Conservation (phyloP, 1,284 basidiomycete genomes). For the Agroathelia rolfsii region DNA sequence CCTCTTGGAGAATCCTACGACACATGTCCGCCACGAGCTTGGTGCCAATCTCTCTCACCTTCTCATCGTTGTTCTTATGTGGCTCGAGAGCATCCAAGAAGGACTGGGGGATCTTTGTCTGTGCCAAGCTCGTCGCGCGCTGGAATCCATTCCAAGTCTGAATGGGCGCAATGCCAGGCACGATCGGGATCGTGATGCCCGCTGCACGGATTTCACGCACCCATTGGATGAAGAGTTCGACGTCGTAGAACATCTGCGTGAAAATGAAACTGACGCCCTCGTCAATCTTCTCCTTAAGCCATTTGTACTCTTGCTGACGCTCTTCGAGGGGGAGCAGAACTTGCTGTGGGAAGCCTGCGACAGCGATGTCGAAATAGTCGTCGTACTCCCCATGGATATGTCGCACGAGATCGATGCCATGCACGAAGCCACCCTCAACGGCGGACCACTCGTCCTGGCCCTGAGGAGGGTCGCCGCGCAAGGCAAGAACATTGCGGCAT, state of each 20-base stretch:
- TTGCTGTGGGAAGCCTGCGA: slow-evolving; percentile 81
- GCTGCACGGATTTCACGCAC: slow-evolving; percentile 73
- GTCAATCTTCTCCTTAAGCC: slow-evolving; percentile 82
- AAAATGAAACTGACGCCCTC: slow-evolving; percentile 87
- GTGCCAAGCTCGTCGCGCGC: slow-evolving; percentile 84
- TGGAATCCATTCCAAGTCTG: slow-evolving; percentile 97
- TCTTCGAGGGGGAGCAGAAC: slow-evolving; percentile 60
- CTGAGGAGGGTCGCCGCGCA: slow-evolving; percentile 86
- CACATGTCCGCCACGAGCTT: slow-evolving; percentile 88
- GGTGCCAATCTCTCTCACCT: slow-evolving; percentile 82
- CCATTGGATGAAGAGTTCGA: slow-evolving; percentile 79
- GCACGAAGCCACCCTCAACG: slow-evolving; percentile 79
- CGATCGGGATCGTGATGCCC: slow-evolving; percentile 89
- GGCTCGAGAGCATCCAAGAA: slow-evolving; percentile 82
- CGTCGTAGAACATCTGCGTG: slow-evolving; percentile 95
- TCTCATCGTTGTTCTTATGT: slow-evolving; percentile 85
- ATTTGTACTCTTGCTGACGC: slow-evolving; percentile 75
- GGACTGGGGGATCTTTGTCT: slow-evolving; percentile 73
- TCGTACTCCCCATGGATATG: slow-evolving; percentile 78
- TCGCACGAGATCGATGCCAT: slow-evolving; percentile 84
- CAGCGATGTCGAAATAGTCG: slow-evolving; percentile 91
- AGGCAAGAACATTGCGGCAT: slow-evolving; percentile 90
- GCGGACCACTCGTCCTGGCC: slow-evolving; percentile 89
- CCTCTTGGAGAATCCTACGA: slow-evolving; percentile 64
- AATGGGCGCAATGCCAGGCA: slow-evolving; percentile 95